These are phyloP conservation scores for Macrophomina pseudophaseolina DNA, from an alignment of 2,329 filamentous ascomycete species.

Conservation along the genomic window DNA sequence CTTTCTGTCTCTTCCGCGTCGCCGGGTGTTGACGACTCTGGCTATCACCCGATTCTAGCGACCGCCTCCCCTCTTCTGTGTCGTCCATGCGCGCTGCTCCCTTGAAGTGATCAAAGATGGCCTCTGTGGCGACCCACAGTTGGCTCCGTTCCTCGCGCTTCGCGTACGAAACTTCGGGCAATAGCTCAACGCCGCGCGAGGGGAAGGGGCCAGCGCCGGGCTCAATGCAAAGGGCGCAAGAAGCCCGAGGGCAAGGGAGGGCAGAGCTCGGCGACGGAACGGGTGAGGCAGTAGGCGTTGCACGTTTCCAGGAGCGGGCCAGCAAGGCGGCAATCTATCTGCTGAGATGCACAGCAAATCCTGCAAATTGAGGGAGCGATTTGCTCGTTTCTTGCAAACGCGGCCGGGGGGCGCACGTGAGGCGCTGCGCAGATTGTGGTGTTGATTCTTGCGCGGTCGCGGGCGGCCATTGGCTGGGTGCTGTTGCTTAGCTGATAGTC, in stretches of 20 bases:
- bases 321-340: conserved; percentile 17
- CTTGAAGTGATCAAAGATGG: conserved; percentile 19
- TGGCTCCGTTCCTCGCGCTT: conserved; percentile 9
- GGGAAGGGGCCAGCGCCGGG: conserved; percentile 12
- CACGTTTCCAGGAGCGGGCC: neutral
- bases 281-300: conserved; percentile 17
- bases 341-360: neutral
- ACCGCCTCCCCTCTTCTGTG: neutral
- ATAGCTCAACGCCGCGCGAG: too few relatives aligned
- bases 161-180: neutral
- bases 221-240: conserved; percentile 19
- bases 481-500: conserved; percentile 20
- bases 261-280: neutral
- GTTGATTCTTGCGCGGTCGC: conserved; percentile 11
- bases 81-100: neutral
- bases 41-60: conserved; percentile 1
- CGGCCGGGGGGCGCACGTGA: conserved; percentile 2
- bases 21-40: neutral
- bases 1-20: neutral
- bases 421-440: conserved; percentile 7
- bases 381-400: conserved; percentile 5
- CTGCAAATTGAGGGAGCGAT: conserved; percentile 14
- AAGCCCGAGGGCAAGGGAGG: conserved; percentile 3
- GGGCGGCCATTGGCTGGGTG: conserved; percentile 12
- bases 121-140: conserved; percentile 14